A percentile compares a stretch with the other conserved stretches of the same genome.
Conservation (phyloP, 2,329 filamentous ascomycete species). For the Laburnicola sp. region DNA sequence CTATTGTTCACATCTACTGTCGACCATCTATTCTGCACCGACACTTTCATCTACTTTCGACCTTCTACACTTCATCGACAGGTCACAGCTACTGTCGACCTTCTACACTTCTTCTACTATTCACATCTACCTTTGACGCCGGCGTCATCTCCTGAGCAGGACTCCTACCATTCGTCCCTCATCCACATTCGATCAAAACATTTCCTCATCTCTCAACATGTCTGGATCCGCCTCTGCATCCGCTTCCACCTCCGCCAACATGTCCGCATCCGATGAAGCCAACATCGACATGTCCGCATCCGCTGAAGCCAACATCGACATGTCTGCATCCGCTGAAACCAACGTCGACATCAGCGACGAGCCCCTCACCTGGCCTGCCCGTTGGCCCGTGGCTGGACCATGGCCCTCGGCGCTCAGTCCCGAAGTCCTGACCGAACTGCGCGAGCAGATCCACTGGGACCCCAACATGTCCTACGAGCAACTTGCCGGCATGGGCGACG, state of each 20-base stretch:
- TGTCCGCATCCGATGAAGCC: too few relatives aligned
- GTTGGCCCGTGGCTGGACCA: too few relatives aligned
- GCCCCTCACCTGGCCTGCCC: too few relatives aligned
- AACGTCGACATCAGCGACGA: too few relatives aligned
- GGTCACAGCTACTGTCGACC: background rate
- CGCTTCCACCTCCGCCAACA: too few relatives aligned
- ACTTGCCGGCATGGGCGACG: background rate
- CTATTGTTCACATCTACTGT: too few relatives aligned
- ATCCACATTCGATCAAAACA: background rate
- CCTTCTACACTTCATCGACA: background rate
- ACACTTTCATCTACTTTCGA: too few relatives aligned
- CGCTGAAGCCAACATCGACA: too few relatives aligned
- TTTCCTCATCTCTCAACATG: background rate
- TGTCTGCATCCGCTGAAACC: too few relatives aligned
- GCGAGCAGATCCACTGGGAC: background rate
- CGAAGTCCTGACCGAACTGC: background rate
- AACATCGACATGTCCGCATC: too few relatives aligned
- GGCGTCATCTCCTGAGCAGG: background rate
- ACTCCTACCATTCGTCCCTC: background rate
- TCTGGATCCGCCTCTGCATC: background rate
- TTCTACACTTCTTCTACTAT: background rate
- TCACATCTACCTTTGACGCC: background rate
- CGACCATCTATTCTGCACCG: background rate
- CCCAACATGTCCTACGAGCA: background rate
- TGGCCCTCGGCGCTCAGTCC: background rate